These are phyloP conservation scores for Aureobasidium sp. DNA, from an alignment of 2,329 filamentous ascomycete species.

Conservation along the genomic window DNA sequence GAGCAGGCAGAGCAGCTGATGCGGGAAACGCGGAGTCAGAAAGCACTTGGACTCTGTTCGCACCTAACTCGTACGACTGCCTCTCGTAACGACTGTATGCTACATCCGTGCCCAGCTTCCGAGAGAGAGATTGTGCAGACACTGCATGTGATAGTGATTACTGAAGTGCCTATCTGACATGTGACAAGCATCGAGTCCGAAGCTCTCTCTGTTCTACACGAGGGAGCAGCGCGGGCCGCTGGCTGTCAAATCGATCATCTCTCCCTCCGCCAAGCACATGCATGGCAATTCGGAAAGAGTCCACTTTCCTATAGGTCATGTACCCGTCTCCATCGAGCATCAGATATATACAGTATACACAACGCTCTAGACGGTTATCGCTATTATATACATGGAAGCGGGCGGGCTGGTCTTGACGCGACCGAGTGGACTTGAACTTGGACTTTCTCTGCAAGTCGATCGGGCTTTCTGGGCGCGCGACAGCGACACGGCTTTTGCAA, in stretches of 20 bases:
- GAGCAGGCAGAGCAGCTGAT: conserved; percentile 7
- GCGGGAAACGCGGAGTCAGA: conserved; percentile 11
- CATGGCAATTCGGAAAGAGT: not conserved
- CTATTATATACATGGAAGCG: conserved; percentile 6
- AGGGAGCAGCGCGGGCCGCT: not conserved
- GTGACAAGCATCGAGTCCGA: not conserved
- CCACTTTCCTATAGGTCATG: not conserved
- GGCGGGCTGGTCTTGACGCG: not conserved
- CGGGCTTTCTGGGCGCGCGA: conserved; percentile 2
- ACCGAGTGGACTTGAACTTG: not conserved
- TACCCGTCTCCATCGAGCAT: not conserved
- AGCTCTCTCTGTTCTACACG: not conserved
- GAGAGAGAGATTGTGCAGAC: not conserved
- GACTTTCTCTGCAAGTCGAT: not conserved
- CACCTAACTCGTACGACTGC: not conserved
- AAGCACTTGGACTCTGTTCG: not conserved
- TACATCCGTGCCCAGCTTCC: not conserved
- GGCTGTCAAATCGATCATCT: not conserved
- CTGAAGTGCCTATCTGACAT: not conserved
- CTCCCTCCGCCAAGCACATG: not conserved
- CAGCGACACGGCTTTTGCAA: not conserved
- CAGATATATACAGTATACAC: not conserved
- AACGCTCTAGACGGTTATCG: too few species aligned
- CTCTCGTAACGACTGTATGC: not conserved
- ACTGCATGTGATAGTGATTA: not conserved